These are phyloP conservation scores for Leptomonas pyrrhocoris DNA, from an alignment of 208 protist genomes.

Conservation along the genomic window DNA sequence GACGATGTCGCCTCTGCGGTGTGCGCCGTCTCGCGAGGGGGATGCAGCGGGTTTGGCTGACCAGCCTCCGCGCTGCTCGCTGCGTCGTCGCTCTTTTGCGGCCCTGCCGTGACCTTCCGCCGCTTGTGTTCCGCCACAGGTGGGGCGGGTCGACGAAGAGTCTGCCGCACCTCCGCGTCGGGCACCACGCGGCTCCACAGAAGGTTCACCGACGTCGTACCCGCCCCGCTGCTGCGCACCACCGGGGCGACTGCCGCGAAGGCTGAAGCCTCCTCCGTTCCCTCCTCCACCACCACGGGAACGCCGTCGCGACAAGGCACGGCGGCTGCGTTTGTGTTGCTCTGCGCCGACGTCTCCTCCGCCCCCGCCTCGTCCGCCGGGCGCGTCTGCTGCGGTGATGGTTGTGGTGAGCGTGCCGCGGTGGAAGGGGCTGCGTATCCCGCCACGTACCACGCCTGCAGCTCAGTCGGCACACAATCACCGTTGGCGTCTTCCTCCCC, in stretches of 20 bases:
- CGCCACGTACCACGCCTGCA: slow-evolving; percentile 28
- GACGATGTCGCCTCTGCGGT: too few species aligned
- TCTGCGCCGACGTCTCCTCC: too few species aligned
- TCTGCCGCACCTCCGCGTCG: neutral
- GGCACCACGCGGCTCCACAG: slow-evolving; percentile 8
- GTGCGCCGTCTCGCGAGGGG: too few species aligned
- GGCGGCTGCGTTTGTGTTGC: neutral
- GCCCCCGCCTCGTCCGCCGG: too few species aligned
- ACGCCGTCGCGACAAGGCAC: too few species aligned
- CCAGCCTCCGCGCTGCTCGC: too few species aligned
- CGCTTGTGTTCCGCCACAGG: too few species aligned
- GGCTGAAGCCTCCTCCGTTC: too few species aligned
- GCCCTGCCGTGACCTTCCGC: too few species aligned
- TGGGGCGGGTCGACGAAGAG: neutral
- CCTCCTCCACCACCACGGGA: too few species aligned
- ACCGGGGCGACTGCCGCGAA: slow-evolving; percentile 1
- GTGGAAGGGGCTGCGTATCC: neutral
- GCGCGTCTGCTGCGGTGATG: neutral
- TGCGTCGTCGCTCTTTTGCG: too few species aligned
- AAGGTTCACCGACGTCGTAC: slow-evolving; percentile 46
- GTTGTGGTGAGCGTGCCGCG: neutral
- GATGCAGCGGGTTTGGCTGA: too few species aligned
- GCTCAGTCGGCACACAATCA: slow-evolving; percentile 15
- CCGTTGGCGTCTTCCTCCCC: neutral
- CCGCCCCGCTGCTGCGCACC: slow-evolving; percentile 37